These are phyloP conservation scores for Aspergillus ellipticus DNA, from an alignment of 495 filamentous ascomycete species.

Conservation along the genomic window DNA sequence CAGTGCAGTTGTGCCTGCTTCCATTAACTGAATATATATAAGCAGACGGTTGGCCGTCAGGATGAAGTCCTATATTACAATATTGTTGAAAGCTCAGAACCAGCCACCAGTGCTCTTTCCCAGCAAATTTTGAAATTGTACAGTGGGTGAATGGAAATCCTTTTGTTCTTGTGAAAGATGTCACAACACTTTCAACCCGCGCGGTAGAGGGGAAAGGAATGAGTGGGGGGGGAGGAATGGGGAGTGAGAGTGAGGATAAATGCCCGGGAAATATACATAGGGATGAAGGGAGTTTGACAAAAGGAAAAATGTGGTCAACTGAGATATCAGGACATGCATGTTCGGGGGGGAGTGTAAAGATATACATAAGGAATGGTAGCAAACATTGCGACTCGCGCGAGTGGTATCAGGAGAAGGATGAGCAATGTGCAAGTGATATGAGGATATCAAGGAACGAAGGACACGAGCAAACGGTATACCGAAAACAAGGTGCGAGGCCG, in stretches of 20 bases:
- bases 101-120: slow-evolving; percentile 24
- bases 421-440: slow-evolving; percentile 26
- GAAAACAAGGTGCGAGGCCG: slow-evolving; percentile 39
- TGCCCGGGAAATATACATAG: slow-evolving; percentile 10
- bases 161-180: slow-evolving; percentile 13
- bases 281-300: slow-evolving; percentile 23
- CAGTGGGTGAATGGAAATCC: slow-evolving; percentile 16
- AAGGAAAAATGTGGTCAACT: slow-evolving; percentile 24
- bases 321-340: slow-evolving; percentile 12
- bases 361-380: slow-evolving; percentile 27
- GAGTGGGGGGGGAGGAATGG: slow-evolving; percentile 3
- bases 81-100: slow-evolving; percentile 20
- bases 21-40: slow-evolving; percentile 24
- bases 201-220: not conserved
- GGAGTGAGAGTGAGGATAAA: slow-evolving; percentile 16
- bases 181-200: slow-evolving; percentile 13
- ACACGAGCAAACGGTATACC: slow-evolving; percentile 24
- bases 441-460: slow-evolving; percentile 21
- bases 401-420: slow-evolving; percentile 30
- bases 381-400: slow-evolving; percentile 37
- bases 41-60: slow-evolving; percentile 15
- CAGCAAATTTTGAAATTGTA: slow-evolving; percentile 18
- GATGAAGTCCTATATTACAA: slow-evolving; percentile 40
- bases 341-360: slow-evolving; percentile 15
- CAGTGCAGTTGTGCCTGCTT: slow-evolving; percentile 3